Base-by-base conservation (phyloP, 305 asterid genomes). In the Fraxinus baroniana region DNA sequence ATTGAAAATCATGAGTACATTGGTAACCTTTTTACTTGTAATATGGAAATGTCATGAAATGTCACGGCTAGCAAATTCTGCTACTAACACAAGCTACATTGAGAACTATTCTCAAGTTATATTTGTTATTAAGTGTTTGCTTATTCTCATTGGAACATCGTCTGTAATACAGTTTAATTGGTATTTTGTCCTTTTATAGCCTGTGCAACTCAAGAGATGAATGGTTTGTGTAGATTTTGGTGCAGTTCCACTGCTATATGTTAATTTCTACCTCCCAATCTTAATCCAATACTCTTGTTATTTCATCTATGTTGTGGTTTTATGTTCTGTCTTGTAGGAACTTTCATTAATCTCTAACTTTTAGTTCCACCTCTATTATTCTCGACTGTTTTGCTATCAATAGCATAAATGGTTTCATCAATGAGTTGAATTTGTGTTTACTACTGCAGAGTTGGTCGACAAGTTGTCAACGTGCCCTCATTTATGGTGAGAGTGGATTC, bases 401-500 rank as follows among this genome's bases (percentile, higher is more conserved):
- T 37, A 78, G 36, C 17, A 28, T 13, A 0, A 0, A 49, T 6
- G 9, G 5, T 79, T 66, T 62, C 26, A 28, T 52, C 70, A 9
- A 41, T 75, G 28, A 6, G 57, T 36, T 78, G 2, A 1, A 81
- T 18, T 18, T 30, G 1, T 60, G 1, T 57, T 9, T 20, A 26
- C 8, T 18, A 70, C 6, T 86, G 64, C 84, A 90, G 94, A 85
- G 94, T 90, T 85, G 94, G 91, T 73, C 87, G 92, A 83, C 92
- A 90, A 79, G 94, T 87, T 41, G 94, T 90, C 7, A 90, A 90
- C 36, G 94, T 90, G 70, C 88, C 92, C 6, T 90, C 94, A 0
- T 89, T 90, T 81, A 71, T 90, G 86, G 94, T 90, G 82, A 89
- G 88, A 77, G 86, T 90, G 26, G 94, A 90, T 71, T 90, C 94